phyloP scores from a whole-genome alignment of 179 eudicot species.

The Gypsophila paniculata region DNA sequence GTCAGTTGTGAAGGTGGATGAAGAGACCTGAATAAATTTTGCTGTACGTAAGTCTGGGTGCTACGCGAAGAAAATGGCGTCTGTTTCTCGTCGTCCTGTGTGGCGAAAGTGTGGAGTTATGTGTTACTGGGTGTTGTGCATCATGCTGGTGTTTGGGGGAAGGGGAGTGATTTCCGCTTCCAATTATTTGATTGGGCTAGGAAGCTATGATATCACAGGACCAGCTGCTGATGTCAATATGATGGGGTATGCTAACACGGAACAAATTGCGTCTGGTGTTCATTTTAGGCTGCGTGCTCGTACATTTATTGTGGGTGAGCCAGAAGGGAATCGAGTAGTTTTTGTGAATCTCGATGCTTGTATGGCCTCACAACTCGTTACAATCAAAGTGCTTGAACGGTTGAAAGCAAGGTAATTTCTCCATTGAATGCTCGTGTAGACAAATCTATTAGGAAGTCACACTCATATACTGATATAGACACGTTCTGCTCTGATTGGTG shows the following conservation, averaged over 20 bases:
- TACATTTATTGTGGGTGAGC: conserved; percentile 84
- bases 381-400: conserved; percentile 85
- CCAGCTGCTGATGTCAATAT: conserved; percentile 98
- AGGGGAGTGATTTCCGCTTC: conserved; percentile 43
- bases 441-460: not conserved
- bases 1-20: conserved; percentile 20
- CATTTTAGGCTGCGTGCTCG: conserved; percentile 94
- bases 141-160: conserved; percentile 32
- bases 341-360: conserved; percentile 98
- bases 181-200: conserved; percentile 77
- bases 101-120: conserved; percentile 22
- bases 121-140: conserved; percentile 18
- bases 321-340: conserved; percentile 55
- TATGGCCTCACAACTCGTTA: conserved; percentile 93
- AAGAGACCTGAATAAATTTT: conserved; percentile 21
- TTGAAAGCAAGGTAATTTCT: conserved; percentile 73
- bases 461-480: not conserved
- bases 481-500: not conserved
- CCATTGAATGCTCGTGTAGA: not conserved
- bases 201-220: conserved; percentile 98
- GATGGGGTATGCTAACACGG: conserved; percentile 95
- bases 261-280: conserved; percentile 77
- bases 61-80: conserved; percentile 26
- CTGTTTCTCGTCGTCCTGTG: not conserved
- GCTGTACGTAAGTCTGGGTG: not conserved